Evolutionary conservation across 371 early-diverging fungal species (phyloP), one percentile per base, ranked within the genome.

Genomic region (Mucor mucedo): DNA sequence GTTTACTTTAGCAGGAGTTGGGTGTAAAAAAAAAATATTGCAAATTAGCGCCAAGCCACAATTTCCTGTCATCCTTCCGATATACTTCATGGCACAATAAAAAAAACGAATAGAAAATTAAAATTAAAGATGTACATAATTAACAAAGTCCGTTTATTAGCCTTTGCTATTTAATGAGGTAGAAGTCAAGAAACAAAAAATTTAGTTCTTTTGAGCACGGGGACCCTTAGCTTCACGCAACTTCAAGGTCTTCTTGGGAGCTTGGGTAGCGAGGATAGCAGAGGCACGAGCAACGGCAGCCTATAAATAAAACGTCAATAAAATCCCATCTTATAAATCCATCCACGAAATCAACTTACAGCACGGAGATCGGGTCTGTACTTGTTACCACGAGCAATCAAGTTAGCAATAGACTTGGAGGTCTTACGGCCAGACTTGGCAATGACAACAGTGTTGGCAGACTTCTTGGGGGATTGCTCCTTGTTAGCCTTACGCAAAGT

Each of bases 221-320:
- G 48, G 44, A 72, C 72, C 72, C 68, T 72, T 72, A 38, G 65
- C 55, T 70, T 80, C 80, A 76, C 82, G 66, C 47, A 61, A 79
- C 68, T 78, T 78, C 56, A 77, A 73, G 75, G 83, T 77, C 86
- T 91, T 90, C 67, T 71, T 70, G 72, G 87, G 76, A 72, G 81
- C 79, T 75, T 89, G 89, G 70, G 78, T 65, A 68, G 83, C 83
- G 71, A 87, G 68, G 80, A 94, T 75, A 57, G 91, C 86, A 53
- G 89, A 82, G 60, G 89, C 88, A 73, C 95, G 93, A 71, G 91
- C 92, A 73, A 92, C 85, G 68, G 95, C 92, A 68, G 88, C 90
- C 87, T 87, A 76, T 41, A 42, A 3, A 48, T 8, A 55, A 28
- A 35, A 29, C 59, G 1, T 52, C 32, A 14, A 52, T 47, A 8